Evolutionary conservation across 148 eudicot species (phyloP).

Genomic region (Rhododendron mucronatum): DNA sequence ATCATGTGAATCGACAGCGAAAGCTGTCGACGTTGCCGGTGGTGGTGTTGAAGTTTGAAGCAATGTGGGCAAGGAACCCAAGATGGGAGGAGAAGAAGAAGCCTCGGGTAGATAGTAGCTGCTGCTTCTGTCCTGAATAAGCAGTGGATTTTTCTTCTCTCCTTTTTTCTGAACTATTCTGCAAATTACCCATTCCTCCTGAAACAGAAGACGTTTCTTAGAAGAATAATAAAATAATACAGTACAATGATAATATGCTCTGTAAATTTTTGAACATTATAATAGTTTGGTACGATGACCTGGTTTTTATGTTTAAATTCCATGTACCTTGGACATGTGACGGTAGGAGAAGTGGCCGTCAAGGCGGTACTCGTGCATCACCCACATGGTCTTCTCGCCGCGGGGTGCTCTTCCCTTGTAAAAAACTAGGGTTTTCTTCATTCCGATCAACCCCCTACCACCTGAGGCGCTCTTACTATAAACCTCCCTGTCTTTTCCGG

Average conservation of each 20-base stretch:
- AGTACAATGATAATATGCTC: not conserved
- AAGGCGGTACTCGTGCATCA: constrained; percentile 91
- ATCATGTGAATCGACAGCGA: not conserved
- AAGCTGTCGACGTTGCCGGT: not conserved
- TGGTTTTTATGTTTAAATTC: not conserved
- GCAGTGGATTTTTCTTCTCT: constrained; percentile 30
- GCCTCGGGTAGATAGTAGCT: constrained; percentile 11
- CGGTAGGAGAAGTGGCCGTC: constrained; percentile 68
- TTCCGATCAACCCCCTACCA: constrained; percentile 36
- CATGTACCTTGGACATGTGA: constrained; percentile 44
- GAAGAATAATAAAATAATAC: too few relatives aligned
- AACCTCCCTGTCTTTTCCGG: constrained; percentile 66
- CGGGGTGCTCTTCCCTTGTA: constrained; percentile 80
- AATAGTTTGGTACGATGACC: not conserved
- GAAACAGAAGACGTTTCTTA: not conserved
- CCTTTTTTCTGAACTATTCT: constrained; percentile 55
- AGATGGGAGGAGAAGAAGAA: constrained; percentile 12
- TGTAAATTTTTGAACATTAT: not conserved
- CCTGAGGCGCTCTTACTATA: constrained; percentile 18
- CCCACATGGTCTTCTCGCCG: constrained; percentile 73
- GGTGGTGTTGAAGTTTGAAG: constrained; percentile 18
- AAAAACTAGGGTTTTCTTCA: constrained; percentile 85
- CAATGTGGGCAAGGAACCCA: constrained; percentile 33
- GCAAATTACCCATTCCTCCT: constrained; percentile 94
- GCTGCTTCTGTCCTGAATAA: constrained; percentile 13